Evolutionary conservation across 257 asterid species (phyloP), one percentile per base, ranked within the genome.

Genomic region (Avicennia marina): DNA sequence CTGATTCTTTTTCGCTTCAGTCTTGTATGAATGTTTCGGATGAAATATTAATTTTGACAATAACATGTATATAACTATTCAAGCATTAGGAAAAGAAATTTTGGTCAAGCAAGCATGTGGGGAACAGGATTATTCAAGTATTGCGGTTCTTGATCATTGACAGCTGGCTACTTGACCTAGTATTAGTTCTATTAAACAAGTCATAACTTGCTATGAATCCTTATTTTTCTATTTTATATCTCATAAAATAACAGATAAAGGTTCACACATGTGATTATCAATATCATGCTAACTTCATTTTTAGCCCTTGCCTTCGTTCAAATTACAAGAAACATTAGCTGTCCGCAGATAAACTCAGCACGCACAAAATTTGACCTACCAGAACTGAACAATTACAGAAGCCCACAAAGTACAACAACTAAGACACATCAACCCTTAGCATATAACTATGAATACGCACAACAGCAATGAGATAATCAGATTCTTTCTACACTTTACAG

Each of bases 101-200:
- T 32, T 18, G 69, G 45, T 63, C 59, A 66, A 58, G 50, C 61
- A 70, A 67, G 54, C 78, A 71, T 68, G 75, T 64, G 69, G 75
- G 66, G 71, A 33, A 47, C 66, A 63, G 1, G 65, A 52, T 67
- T 56, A 40, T 63, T 53, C 44, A 58, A 62, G 33, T 25, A 53
- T 29, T 41, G 65, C 55, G 47, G 52, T 58, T 66, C 48, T 58
- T 55, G 53, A 67, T 67, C 50, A 71, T 31, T 39, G 70, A 71
- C 81, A 75, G 78, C 78, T 75, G 62, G 66, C 66, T 73, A 47
- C 62, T 70, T 75, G 76, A 70, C 76, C 56, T 39, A 24, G 13
- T 33, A 58, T 12, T 38, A 18, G 20, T 34, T 65, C 39, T 53
- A 48, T 49, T 31, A 25, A 25, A 34, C 11, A 42, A 17, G 31